Evolutionary conservation across 441 rosid genomes (phyloP), one percentile per base, ranked within the genome.

Genomic region (Dalechampia spathulata): DNA sequence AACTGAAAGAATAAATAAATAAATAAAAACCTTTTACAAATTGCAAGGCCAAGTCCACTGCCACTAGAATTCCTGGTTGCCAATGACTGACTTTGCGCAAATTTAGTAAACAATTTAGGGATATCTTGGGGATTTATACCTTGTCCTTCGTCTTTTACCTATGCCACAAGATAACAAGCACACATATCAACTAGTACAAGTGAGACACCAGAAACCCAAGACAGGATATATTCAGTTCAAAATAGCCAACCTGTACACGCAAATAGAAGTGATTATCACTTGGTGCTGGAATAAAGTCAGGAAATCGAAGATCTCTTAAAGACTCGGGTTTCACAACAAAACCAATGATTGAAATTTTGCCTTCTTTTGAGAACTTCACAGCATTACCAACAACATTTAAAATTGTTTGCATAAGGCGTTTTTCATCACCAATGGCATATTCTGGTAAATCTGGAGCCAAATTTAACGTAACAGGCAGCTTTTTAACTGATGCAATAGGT

Each of bases 31-130:
- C 99, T 87, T 72, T 87, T 93, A 76, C 93, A 93, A 75, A 93
- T 93, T 60, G 99, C 99, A 57, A 93, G 96, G 50, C 99, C 99
- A 61, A 93, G 97, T 59, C 97, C 99, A 72, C 83, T 87, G 72
- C 99, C 96, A 59, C 75, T 70, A 2, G 90, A 78, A 73, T 79
- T 90, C 75, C 78, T 75, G 42, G 85, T 64, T 2, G 83, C 81
- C 45, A 65, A 64, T 52, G 96, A 70, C 62, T 87, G 99, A 51
- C 74, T 77, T 65, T 93, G 89, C 4, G 86, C 85, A 81, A 93
- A 93, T 76, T 85, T 90, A 36, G 95, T 90, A 65, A 93, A 93
- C 45, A 90, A 56, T 69, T 79, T 87, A 15, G 91, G 95, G 64
- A 82, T 77, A 61, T 93, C 97, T 81, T 83, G 96, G 19, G 96